Evolutionary conservation across 2,329 filamentous ascomycete genomes (phyloP).

Genomic region (Monilinia polystroma): DNA sequence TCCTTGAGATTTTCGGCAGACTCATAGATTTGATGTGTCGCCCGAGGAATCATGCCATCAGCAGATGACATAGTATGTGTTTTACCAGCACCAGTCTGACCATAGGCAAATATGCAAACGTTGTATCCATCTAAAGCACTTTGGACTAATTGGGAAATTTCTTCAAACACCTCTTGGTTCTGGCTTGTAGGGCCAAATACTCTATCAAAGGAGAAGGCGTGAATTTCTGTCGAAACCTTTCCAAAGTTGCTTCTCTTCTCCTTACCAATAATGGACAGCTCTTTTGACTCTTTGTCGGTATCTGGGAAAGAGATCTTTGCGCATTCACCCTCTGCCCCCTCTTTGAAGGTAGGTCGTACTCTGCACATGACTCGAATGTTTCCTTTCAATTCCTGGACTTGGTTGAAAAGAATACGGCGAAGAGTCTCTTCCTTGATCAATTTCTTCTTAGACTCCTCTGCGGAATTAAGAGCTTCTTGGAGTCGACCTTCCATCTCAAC

Average conservation of each 20-base stretch:
- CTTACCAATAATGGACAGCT: slow-evolving; percentile 79
- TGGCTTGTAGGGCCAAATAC: slow-evolving; percentile 77
- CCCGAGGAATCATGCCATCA: slow-evolving; percentile 93
- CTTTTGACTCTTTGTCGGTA: slow-evolving; percentile 74
- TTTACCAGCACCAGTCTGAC: slow-evolving; percentile 95
- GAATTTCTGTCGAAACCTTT: slow-evolving; percentile 71
- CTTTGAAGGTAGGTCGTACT: slow-evolving; percentile 71
- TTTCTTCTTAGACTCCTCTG: slow-evolving; percentile 72
- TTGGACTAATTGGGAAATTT: slow-evolving; percentile 95
- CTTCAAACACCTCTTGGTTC: slow-evolving; percentile 88
- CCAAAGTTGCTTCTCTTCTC: slow-evolving; percentile 82
- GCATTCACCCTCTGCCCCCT: slow-evolving; percentile 57
- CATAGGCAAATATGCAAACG: slow-evolving; percentile 98
- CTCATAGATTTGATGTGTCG: slow-evolving; percentile 90
- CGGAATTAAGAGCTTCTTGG: slow-evolving; percentile 70
- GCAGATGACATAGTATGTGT: slow-evolving; percentile 90
- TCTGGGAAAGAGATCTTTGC: slow-evolving; percentile 82
- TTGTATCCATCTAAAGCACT: slow-evolving; percentile 97
- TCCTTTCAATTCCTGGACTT: slow-evolving; percentile 95
- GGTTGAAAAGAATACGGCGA: slow-evolving; percentile 90
- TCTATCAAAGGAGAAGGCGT: slow-evolving; percentile 88
- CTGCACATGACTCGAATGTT: slow-evolving; percentile 99
- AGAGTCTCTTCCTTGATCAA: slow-evolving; percentile 89
- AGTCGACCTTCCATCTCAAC: slow-evolving; percentile 77
- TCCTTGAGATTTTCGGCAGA: slow-evolving; percentile 80